phyloP scores from a whole-genome alignment of 805 yeast species.

The Nakazawaea anatomiae region DNA sequence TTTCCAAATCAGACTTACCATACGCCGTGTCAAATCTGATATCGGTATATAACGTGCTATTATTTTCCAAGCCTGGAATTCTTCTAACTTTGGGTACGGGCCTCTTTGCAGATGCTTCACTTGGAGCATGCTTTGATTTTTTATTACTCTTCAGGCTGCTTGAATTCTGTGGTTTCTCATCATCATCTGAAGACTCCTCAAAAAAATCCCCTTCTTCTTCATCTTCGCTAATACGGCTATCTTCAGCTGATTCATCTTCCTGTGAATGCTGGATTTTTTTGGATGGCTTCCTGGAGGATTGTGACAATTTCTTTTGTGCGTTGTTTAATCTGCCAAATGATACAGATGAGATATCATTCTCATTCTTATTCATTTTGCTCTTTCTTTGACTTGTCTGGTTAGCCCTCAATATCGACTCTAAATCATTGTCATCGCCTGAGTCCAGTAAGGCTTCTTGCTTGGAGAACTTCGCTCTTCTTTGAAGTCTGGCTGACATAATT shows the following conservation, averaged over 20 bases:
- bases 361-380: slow-evolving; percentile 19
- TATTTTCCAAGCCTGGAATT: slow-evolving; percentile 58
- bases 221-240: slow-evolving; percentile 18
- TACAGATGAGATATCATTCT: slow-evolving; percentile 41
- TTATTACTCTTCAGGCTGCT: slow-evolving; percentile 19
- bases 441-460: slow-evolving; percentile 7
- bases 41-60: slow-evolving; percentile 55
- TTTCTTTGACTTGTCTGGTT: background rate
- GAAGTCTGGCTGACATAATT: background rate
- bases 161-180: slow-evolving; percentile 9
- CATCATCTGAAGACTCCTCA: slow-evolving; percentile 10
- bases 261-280: slow-evolving; percentile 11
- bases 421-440: slow-evolving; percentile 8
- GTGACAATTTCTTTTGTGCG: slow-evolving; percentile 44
- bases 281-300: background rate
- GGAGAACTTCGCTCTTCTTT: slow-evolving; percentile 18
- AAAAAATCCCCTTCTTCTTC: slow-evolving; percentile 13
- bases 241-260: slow-evolving; percentile 15
- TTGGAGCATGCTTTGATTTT: slow-evolving; percentile 80
- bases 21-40: slow-evolving; percentile 87
- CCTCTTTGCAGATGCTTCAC: slow-evolving; percentile 67
- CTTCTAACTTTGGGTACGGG: slow-evolving; percentile 67
- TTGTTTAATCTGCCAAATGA: slow-evolving; percentile 61
- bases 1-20: slow-evolving; percentile 71
- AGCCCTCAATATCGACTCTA: slow-evolving; percentile 1